Evolutionary conservation across 495 filamentous ascomycete species (phyloP).

Genomic region (Aspergillus hancockii): DNA sequence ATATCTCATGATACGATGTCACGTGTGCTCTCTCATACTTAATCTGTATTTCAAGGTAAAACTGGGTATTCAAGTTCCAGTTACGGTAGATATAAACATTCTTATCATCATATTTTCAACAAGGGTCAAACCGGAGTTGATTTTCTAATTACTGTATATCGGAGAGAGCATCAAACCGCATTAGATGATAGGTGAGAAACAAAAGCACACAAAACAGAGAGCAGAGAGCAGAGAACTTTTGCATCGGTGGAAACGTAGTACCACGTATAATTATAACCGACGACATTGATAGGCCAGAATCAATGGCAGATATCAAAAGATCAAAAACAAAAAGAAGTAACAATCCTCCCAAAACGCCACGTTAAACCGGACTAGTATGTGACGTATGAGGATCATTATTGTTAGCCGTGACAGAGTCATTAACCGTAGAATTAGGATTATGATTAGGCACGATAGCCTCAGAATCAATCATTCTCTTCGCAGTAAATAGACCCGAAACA

Average conservation of each 20-base stretch:
- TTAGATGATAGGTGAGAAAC: neutral
- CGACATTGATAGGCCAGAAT: neutral
- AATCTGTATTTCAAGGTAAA: neutral
- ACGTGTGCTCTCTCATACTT: neutral
- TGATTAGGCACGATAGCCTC: slow-evolving; percentile 6
- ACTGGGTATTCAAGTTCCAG: neutral
- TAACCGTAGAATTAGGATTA: slow-evolving; percentile 12
- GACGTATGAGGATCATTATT: slow-evolving; percentile 8
- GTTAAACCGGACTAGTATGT: slow-evolving; percentile 13
- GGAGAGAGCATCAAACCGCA: neutral
- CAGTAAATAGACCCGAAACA: slow-evolving; percentile 81
- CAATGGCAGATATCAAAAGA: slow-evolving; percentile 5
- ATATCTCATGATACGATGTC: neutral
- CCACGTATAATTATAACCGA: neutral
- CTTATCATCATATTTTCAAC: neutral
- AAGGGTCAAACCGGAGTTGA: neutral
- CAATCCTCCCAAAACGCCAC: slow-evolving; percentile 5
- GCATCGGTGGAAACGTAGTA: neutral
- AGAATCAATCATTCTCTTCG: slow-evolving; percentile 70
- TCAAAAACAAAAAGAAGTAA: neutral
- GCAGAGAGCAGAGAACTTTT: neutral
- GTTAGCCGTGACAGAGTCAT: neutral
- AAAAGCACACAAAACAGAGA: neutral
- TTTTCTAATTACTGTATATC: neutral
- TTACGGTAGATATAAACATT: neutral